Conservation (phyloP, 441 rosid genomes). For the Melastoma candidum region DNA sequence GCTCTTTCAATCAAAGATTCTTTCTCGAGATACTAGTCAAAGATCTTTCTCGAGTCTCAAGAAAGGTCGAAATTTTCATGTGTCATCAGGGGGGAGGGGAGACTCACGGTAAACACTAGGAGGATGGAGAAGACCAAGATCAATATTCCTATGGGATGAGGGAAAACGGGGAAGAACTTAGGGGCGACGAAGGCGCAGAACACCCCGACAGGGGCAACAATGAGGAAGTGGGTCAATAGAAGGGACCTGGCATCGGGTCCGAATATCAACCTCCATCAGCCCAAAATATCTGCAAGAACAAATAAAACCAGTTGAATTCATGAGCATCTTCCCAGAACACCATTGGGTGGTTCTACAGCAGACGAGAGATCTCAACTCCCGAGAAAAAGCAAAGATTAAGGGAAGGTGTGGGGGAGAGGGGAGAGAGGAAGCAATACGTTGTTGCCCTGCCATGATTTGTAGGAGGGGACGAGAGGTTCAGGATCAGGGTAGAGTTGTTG, state of each 20-base stretch:
- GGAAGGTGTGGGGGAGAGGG: background rate
- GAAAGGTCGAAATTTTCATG: no score
- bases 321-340: no score
- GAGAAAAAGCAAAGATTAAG: no score
- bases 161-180: constrained; percentile 2
- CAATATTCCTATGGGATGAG: constrained; percentile 4
- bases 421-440: background rate
- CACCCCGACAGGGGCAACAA: constrained; percentile 4
- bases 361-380: no score
- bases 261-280: constrained; percentile 6
- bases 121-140: background rate
- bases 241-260: background rate
- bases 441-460: no score
- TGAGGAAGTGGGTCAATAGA: background rate
- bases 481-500: background rate
- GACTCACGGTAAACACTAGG: constrained; percentile 1
- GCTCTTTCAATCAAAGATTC: no score
- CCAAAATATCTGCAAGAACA: background rate
- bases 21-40: no score
- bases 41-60: no score
- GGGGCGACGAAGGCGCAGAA: constrained; percentile 3
- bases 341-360: no score
- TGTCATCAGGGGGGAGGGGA: no score
- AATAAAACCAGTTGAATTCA: no score
- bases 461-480: background rate